Evolutionary conservation across 2,329 filamentous ascomycete species (phyloP).

Genomic region (Cladorrhinum sp.): DNA sequence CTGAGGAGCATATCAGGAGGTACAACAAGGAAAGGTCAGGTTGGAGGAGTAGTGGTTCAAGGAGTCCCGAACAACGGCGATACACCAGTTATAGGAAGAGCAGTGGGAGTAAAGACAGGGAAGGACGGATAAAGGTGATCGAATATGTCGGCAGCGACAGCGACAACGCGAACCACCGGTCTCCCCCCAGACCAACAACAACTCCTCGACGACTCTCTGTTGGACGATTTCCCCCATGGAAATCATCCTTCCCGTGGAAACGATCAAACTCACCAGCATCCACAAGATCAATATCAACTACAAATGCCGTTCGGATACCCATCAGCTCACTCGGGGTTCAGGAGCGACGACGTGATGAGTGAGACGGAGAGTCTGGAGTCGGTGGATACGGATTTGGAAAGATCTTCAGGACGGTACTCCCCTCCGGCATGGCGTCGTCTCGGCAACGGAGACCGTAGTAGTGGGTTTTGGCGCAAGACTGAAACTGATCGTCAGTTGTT

Average conservation of each 20-base stretch:
- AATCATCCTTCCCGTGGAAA: no score
- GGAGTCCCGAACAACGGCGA: conserved; percentile 9
- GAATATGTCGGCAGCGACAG: conserved; percentile 27
- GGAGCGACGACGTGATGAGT: conserved; percentile 39
- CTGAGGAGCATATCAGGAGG: not conserved
- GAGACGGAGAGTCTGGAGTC: conserved; percentile 32
- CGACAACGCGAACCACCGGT: conserved; percentile 21
- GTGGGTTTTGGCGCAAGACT: conserved; percentile 58
- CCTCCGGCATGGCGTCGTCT: conserved; percentile 61
- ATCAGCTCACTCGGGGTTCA: conserved; percentile 43
- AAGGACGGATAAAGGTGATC: conserved; percentile 6
- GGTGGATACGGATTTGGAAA: conserved; percentile 39
- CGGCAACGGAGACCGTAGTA: conserved; percentile 57
- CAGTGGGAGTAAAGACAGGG: conserved; percentile 18
- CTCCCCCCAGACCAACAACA: conserved; percentile 28
- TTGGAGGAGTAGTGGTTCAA: not conserved
- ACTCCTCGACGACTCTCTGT: conserved; percentile 47
- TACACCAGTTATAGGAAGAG: conserved; percentile 15
- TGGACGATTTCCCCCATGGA: conserved; percentile 53
- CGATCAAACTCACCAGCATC: conserved; percentile 22
- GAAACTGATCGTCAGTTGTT: conserved; percentile 43
- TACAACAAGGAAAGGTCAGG: not conserved
- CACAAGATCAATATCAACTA: conserved; percentile 1
- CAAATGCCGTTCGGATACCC: conserved; percentile 39
- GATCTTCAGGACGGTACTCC: conserved; percentile 56